phyloP scores from a whole-genome alignment of 2,329 filamentous ascomycete genomes.

The Diaporthe vexans region DNA sequence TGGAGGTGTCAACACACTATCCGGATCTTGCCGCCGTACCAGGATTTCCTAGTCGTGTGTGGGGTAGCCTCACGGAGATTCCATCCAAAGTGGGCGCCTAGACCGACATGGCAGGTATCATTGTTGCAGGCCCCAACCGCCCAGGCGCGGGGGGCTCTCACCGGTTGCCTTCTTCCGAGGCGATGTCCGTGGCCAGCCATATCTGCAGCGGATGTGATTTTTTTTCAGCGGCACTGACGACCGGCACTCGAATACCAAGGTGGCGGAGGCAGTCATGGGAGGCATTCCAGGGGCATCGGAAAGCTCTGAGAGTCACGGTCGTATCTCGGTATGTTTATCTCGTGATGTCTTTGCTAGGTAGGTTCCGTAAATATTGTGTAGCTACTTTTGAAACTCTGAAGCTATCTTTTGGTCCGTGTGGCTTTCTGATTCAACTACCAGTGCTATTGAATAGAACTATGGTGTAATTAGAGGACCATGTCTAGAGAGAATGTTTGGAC shows the following conservation, averaged over 20 bases:
- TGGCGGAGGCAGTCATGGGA: neutral
- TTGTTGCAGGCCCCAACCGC: neutral
- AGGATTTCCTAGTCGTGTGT: neutral
- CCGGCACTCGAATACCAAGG: neutral
- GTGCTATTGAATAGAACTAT: no score
- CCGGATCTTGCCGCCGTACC: slow-evolving; percentile 5
- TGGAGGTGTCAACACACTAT: neutral
- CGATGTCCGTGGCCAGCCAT: neutral
- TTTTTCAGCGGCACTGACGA: neutral
- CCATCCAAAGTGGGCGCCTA: neutral
- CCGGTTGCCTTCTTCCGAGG: no score
- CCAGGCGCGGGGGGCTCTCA: neutral
- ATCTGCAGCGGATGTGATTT: neutral
- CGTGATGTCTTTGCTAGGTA: neutral
- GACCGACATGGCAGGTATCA: neutral
- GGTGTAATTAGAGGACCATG: no score
- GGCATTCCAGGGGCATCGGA: neutral
- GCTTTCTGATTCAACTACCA: no score
- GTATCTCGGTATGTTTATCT: neutral
- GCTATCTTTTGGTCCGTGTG: no score
- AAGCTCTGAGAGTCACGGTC: neutral
- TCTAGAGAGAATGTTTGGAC: neutral
- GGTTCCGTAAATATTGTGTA: neutral
- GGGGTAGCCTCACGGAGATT: neutral
- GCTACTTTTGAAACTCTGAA: neutral